Base-by-base conservation (phyloP, 305 asterid species). In the Salvia sclarea region DNA sequence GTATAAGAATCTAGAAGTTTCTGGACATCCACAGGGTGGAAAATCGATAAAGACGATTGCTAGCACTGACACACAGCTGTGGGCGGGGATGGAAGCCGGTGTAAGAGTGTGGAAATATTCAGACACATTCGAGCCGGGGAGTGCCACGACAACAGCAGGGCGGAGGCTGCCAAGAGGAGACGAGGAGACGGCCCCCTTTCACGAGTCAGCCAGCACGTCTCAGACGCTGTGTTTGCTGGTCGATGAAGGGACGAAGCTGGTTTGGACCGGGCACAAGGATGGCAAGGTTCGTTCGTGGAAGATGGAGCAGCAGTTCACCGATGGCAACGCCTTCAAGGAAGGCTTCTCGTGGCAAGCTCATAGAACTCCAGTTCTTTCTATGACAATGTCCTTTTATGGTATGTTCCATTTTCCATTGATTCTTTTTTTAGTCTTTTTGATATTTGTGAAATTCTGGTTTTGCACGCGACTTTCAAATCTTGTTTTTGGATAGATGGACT, bases 261-360 rank as follows among this genome's bases (percentile, higher is more conserved):
- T 91, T 43, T 91, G 96, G 97, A 91, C 85, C 22, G 97, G 95
- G 18, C 97, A 91, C 64, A 91, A 87, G 70, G 97, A 91, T 66
- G 96, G 97, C 14, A 88, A 79, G 75, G 82, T 91, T 44, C 84
- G 95, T 78, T 87, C 96, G 0, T 91, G 97, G 97, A 89, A 79
- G 79, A 85, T 84, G 89, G 97, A 91, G 64, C 95, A 85, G 59
- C 68, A 81, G 41, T 80, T 77, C 75, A 55, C 88, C 3, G 86
- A 79, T 22, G 82, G 79, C 45, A 64, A 77, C 43, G 72, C 81
- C 71, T 87, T 89, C 78, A 92, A 85, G 79, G 98, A 93, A 84
- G 94, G 95, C 75, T 92, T 88, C 67, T 85, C 95, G 22, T 93
- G 97, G 97, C 96, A 85, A 73, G 98, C 97, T 55, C 98, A 93